A percentile compares a stretch with the other conserved stretches of the same genome.
Conservation (phyloP, 2,329 filamentous ascomycete species). For the Aspergillus pseudoterreus region DNA sequence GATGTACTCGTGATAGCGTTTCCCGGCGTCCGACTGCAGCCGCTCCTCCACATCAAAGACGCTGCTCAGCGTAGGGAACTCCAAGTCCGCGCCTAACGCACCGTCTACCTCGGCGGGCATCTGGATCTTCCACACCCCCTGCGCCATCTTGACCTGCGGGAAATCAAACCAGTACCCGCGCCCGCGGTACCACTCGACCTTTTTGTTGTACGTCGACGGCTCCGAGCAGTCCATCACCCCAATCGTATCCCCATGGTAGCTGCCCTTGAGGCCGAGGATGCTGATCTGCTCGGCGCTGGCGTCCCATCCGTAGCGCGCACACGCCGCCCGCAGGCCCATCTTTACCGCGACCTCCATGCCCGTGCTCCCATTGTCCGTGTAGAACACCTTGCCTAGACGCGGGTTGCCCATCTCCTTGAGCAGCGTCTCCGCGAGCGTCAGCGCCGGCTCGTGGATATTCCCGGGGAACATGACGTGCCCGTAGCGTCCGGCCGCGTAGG, state of each 20-base stretch:
- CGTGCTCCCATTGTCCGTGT: conserved; percentile 79
- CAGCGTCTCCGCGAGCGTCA: conserved; percentile 64
- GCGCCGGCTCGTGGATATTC: conserved; percentile 72
- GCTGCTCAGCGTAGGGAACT: conserved; percentile 49
- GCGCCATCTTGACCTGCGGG: conserved; percentile 64
- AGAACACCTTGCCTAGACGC: conserved; percentile 69
- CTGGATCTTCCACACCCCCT: conserved; percentile 64
- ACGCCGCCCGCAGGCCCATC: conserved; percentile 72
- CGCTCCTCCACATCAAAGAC: conserved; percentile 60
- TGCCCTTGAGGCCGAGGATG: conserved; percentile 71
- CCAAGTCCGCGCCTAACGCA: conserved; percentile 43
- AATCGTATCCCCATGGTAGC: conserved; percentile 85
- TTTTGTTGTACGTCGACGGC: conserved; percentile 72
- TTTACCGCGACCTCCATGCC: conserved; percentile 81
- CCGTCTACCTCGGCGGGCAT: conserved; percentile 49
- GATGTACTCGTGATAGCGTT: conserved; percentile 61
- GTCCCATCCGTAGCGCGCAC: conserved; percentile 64
- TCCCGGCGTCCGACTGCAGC: conserved; percentile 42
- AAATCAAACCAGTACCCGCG: conserved; percentile 79
- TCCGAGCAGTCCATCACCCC: conserved; percentile 84
- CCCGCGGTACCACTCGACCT: conserved; percentile 81
- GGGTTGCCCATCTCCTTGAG: conserved; percentile 59
- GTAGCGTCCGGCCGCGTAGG: conserved; percentile 77
- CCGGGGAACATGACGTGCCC: conserved; percentile 87
- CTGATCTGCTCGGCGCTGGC: conserved; percentile 55